phyloP scores from a whole-genome alignment of 177 flowering plant species.

The Vitis hybrid region DNA sequence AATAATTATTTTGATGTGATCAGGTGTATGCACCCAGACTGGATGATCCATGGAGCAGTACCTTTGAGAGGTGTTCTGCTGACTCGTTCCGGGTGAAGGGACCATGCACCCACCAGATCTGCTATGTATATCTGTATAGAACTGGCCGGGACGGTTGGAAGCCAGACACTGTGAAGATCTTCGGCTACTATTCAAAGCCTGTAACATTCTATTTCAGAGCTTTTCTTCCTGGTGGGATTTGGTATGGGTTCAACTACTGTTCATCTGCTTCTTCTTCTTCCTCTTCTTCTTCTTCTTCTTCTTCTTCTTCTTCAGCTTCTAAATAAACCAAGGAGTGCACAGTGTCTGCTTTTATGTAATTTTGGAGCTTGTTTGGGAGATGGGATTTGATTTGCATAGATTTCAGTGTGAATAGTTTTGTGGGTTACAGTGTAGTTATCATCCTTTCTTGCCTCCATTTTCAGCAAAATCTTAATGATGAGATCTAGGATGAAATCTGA shows the following conservation, averaged over 20 bases:
- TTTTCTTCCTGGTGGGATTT: constrained; percentile 28
- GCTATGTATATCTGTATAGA: constrained; percentile 54
- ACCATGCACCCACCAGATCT: constrained; percentile 57
- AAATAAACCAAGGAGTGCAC: too few species aligned
- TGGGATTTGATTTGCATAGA: too few species aligned
- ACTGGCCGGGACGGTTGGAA: constrained; percentile 59
- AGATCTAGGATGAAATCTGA: too few species aligned
- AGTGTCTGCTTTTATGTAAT: too few species aligned
- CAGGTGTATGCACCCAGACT: constrained; percentile 73
- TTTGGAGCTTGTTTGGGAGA: too few species aligned
- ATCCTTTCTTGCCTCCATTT: too few species aligned
- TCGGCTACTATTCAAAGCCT: constrained; percentile 30
- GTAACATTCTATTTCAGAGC: constrained; percentile 35
- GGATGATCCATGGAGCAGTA: constrained; percentile 55
- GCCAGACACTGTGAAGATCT: constrained; percentile 36
- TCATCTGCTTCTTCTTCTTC: background rate
- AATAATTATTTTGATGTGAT: background rate
- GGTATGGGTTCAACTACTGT: constrained; percentile 35
- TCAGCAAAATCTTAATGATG: too few species aligned
- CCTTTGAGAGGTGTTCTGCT: constrained; percentile 72
- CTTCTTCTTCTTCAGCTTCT: background rate
- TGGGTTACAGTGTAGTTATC: too few species aligned
- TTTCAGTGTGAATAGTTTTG: too few species aligned
- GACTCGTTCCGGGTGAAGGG: constrained; percentile 60
- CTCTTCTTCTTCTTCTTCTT: constrained; percentile 1